Base-by-base conservation (phyloP, 2,329 filamentous ascomycete genomes). In the Cucurbitaria berberidis region DNA sequence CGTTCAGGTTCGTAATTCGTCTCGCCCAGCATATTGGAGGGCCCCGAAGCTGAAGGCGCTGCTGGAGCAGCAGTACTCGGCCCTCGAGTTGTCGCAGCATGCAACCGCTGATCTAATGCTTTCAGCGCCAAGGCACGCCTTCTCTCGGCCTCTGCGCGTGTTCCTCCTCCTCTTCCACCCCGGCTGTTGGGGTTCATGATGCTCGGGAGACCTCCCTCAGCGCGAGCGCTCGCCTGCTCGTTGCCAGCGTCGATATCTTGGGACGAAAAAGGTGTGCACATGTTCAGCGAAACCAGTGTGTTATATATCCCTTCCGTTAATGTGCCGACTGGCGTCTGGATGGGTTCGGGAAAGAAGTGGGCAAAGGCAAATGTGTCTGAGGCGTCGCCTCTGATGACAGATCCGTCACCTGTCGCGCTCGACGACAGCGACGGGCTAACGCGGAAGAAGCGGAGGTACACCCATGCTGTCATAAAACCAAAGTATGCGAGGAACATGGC, bases 351-450 rank as follows among this genome's bases (percentile, higher is more conserved):
- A 78, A 98, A 98, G 81, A 99, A 96, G 67, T 95, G 91, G 60
- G 92, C 89, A 74, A 99, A 96, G 7, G 93, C 89, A 72, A 99
- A 99, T 0, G 93, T 96, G 76, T 99, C 95, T 75, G 90, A 96
- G 30, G 95, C 91, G 74, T 99, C 95, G 58, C 95, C 95, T 60
- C 88, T 89, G 63, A 96, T 85, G 8, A 80, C 78, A 7, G 77
- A 74, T 5, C 71, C 76, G 46, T 81, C 80, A 43, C 80, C 81
- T 7, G 82, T 85, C 4, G 80, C 79, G 2, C 81, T 78, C 0
- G 81, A 81, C 0, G 82, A 81, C 5, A 82, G 75, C 54, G 81
- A 84, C n/a, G 79, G 82, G 53, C 88, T 84, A 50, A 82, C 78
- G 78, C 96, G 96, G 81, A 91, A 97, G 81, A 98, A 99, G 63